Evolutionary conservation across 2,329 filamentous ascomycete genomes (phyloP), one percentile per base, ranked within the genome.

Genomic region (Claviceps capensis): DNA sequence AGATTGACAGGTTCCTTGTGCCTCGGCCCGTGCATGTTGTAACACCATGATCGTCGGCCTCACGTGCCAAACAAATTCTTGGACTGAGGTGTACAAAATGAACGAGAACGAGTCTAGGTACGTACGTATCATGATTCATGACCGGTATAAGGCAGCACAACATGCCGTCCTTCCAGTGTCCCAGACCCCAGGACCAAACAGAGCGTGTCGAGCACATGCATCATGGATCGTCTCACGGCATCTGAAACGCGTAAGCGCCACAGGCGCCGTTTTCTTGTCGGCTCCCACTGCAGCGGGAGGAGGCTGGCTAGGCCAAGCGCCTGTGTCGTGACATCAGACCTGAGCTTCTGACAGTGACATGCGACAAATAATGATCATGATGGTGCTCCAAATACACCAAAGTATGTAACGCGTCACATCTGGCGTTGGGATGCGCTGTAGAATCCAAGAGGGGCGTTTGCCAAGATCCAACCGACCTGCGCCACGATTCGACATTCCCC

Each of bases 381-480:
- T 26, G 16, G 30, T 22, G 42, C 13, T 11, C 30, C 17, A 45
- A 36, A 17, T 13, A 11, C 22, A 41, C 22, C 8, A 42, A 22
- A 42, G 8, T 22, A 22, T 22, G 22, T 13, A 23, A 43, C 30
- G 11, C 22, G 14, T 36, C 42, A 45, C 36, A 38, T 41, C n/a
- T 4, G 34, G 26, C 13, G 43, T n/a, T 4, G 40, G 19, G 13
- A 47, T 23, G 40, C 47, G 22, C 34, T 48, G 19, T 37, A 26
- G 14, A 26, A 46, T 26, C 19, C 34, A 19, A 50, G 26, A 41
- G 7, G 34, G 47, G 52, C 16, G 23, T 48, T 36, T 38, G 47
- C 48, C 49, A 49, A 54, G 47, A 44, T 42, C 44, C 47, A 52
- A 43, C 47, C 43, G 40, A 47, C 13, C n/a, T 9, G 30, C 49